Evolutionary conservation across 345 rosid species (phyloP).

Genomic region (Microcos paniculata): DNA sequence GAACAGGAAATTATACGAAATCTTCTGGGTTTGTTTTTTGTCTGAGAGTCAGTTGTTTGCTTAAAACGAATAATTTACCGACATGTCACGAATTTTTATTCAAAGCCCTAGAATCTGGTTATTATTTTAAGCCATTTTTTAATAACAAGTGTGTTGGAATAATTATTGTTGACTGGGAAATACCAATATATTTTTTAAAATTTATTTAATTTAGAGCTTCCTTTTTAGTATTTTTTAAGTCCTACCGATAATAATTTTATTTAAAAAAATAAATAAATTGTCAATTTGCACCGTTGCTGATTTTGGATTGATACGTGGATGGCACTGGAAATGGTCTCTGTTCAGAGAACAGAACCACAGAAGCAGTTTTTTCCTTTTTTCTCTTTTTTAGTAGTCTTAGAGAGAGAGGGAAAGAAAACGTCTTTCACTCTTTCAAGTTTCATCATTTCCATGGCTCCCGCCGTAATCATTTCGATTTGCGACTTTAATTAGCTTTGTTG

Average conservation of each 20-base stretch:
- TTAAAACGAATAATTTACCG: slow-evolving; percentile 37
- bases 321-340: slow-evolving; percentile 28
- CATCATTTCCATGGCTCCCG: slow-evolving; percentile 29
- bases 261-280: neutral
- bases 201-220: neutral
- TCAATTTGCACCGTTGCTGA: slow-evolving; percentile 35
- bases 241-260: too few relatives aligned
- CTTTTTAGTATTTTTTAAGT: neutral
- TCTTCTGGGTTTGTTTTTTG: neutral
- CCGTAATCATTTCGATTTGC: slow-evolving; percentile 36
- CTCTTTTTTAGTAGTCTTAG: neutral
- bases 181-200: slow-evolving; percentile 2
- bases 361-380: neutral
- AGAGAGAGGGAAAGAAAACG: neutral
- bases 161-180: slow-evolving; percentile 1
- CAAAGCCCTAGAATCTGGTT: slow-evolving; percentile 37
- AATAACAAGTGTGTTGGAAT: slow-evolving; percentile 1
- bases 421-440: neutral
- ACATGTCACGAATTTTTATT: slow-evolving; percentile 41
- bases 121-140: slow-evolving; percentile 28
- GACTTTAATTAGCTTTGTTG: neutral
- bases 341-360: neutral
- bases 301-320: slow-evolving; percentile 20
- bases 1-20: slow-evolving; percentile 6
- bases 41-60: neutral